Base-by-base conservation (phyloP, 164 flowering plant genomes). In the Dillenia suffruticosa region DNA sequence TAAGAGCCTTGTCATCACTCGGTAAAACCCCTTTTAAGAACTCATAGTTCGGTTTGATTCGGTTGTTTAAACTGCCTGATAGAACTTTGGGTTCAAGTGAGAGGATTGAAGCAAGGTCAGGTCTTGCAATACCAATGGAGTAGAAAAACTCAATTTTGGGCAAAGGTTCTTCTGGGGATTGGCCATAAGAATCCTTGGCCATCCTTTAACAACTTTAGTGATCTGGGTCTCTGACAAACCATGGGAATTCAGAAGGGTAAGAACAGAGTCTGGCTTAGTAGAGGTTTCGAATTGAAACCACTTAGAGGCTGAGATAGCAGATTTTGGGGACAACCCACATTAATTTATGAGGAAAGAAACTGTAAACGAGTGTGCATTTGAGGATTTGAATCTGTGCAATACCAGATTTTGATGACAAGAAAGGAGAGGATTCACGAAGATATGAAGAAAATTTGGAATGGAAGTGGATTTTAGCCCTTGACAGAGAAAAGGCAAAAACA, bases 71-170 rank as follows among this genome's bases (percentile, higher is more conserved):
- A 63, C 77, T 76, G 8, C 61, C 10, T 0, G 1, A 5, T 40
- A 82, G 48, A 1, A 77, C 1, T 0, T 3, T 3, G 0, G 77
- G 71, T 14, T 51, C 32, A 13, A 32, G 6, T 44, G 63, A 58
- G 6, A 74, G 12, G 22, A 64, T 8, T 11, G 40, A 10, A 0
- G 68, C 55, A 10, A 77, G 53, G 10, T 47, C 79, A 9, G 51
- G 2, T 1, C n/a, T 11, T 1, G 65, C 54, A 55, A 73, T 2
- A 5, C 80, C 83, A 8, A 75, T 43, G 4, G 74, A 68, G 1
- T 24, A 53, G 51, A 75, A 64, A 67, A 79, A 77, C 13, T 79
- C 56, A 9, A 79, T 57, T 50, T 82, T 75, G 16, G 82, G 80
- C 56, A 67, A n/a, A 81, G 63, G 70, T 66, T 70, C 17, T 64